Evolutionary conservation across 1,139 yeast species (phyloP).

Genomic region (Candida sojae): DNA sequence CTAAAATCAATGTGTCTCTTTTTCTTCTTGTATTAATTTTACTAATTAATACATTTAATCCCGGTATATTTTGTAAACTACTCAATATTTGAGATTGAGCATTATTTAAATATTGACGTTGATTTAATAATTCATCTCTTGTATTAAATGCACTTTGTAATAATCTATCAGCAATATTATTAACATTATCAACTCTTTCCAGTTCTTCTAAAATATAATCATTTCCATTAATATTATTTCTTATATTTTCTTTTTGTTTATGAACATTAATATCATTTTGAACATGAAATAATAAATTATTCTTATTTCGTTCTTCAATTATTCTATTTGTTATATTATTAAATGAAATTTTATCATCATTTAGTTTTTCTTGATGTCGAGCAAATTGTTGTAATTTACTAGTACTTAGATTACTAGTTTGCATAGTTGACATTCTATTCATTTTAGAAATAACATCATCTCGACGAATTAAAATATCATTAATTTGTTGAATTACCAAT

Average conservation of each 20-base stretch:
- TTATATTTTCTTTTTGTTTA: constrained; percentile 30
- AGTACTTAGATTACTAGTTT: constrained; percentile 50
- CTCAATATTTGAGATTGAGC: constrained; percentile 67
- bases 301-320: constrained; percentile 72
- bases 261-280: constrained; percentile 73
- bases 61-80: constrained; percentile 73
- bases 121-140: constrained; percentile 78
- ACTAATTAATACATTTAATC: constrained; percentile 71
- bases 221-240: constrained; percentile 26
- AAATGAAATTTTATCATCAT: constrained; percentile 69
- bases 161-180: constrained; percentile 75
- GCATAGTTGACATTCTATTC: constrained; percentile 23
- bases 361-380: constrained; percentile 76
- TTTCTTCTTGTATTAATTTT: constrained; percentile 87
- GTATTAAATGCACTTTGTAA: constrained; percentile 86
- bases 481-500: constrained; percentile 54
- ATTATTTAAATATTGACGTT: constrained; percentile 61
- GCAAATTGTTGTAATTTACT: constrained; percentile 80
- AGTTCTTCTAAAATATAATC: constrained; percentile 81
- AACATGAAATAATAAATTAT: constrained; percentile 73
- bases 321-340: constrained; percentile 59
- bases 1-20: constrained; percentile 85
- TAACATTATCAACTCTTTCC: constrained; percentile 69
- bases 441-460: constrained; percentile 33
- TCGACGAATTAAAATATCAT: constrained; percentile 33